Evolutionary conservation across 345 rosid species (phyloP), one percentile per base, ranked within the genome.

Genomic region (Angophora floribunda): DNA sequence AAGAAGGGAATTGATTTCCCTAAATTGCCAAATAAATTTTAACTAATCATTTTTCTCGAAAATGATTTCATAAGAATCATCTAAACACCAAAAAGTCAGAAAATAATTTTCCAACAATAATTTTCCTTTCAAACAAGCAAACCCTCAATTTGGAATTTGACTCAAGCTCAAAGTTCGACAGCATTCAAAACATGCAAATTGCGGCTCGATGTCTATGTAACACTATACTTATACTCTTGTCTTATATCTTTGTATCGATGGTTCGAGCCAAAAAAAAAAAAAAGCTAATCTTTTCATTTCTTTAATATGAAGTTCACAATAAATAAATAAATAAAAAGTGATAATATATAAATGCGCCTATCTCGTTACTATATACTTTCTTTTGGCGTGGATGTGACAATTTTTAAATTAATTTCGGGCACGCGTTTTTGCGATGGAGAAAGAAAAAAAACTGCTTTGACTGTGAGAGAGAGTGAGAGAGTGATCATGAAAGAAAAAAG

Each of bases 361-460:
- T 22, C 5, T 21, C 7, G 22, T 22, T 55, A 55, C 61, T 55
- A 21, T 55, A 22, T 9, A 55, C 61, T 28, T 55, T 22, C 12
- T 28, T 61, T 13, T 14, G n/a, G 41, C 41, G 15, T 15, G 78
- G 78, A 65, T 65, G 78, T 15, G 78, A 65, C 75, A 2, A 26
- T 4, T 32, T 32, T 65, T 65, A 3, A 2, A 65, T 65, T 14
- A n/a, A 32, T 7, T 14, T 5, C 28, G 80, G 22, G 45, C 24
- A 70, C 80, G 80, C 80, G 80, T 70, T 70, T 70, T 3, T 21
- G 80, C 45, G 45, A 32, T 19, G 47, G 3, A 79, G 6, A 21
- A 86, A 59, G 6, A 26, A 85, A 45, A 86, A 28, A 36, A 47
- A 86, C 87, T 45, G 79, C 80, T 86, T 47, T 50, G 52, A 65